Base-by-base conservation (phyloP, 345 rosid genomes). In the Moricandia arvensis region DNA sequence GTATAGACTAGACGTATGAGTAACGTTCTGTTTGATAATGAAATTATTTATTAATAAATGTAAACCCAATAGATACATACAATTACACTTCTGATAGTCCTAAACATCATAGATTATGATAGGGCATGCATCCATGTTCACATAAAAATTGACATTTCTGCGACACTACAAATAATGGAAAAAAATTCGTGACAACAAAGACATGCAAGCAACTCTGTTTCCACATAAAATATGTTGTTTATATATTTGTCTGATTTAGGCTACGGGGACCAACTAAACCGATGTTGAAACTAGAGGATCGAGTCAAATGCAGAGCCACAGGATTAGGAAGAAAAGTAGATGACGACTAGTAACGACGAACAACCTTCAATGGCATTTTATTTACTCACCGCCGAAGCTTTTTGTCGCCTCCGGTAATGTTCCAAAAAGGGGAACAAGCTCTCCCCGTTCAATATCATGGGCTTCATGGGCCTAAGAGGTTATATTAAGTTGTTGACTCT, bases 161-260 rank as follows among this genome's bases (percentile, higher is more conserved):
- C 17, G 73, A 53, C 67, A 63, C 71, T 27, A 37, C 58, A 37
- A 26, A 31, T 30, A 38, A 1, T 2, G 51, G 38, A 61, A 38
- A 10, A 10, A 51, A 18, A 1, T 45, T 53, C 1, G n/a, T 54
- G 30, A 12, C 55, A 62, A 78, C 74, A 66, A 78, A 59, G 73
- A 72, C 77, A 45, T 78, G 65, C 77, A 60, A 72, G 62, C 77
- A 72, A 67, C 77, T 78, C 64, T 53, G 1, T 27, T 53, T 72
- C 76, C 78, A 78, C 77, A 73, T 73, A 68, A 53, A 51, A 21
- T 73, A 29, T 68, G 74, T 78, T 78, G 59, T 55, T 59, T 58
- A 33, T 64, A 5, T 57, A 5, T 24, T 57, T 64, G 9, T 26
- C 5, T 24, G 2, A 11, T 34, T 49, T 57, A 31, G 27, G 17